phyloP scores from a whole-genome alignment of 176 grass and related monocot species.

The Aechmea fasciata region DNA sequence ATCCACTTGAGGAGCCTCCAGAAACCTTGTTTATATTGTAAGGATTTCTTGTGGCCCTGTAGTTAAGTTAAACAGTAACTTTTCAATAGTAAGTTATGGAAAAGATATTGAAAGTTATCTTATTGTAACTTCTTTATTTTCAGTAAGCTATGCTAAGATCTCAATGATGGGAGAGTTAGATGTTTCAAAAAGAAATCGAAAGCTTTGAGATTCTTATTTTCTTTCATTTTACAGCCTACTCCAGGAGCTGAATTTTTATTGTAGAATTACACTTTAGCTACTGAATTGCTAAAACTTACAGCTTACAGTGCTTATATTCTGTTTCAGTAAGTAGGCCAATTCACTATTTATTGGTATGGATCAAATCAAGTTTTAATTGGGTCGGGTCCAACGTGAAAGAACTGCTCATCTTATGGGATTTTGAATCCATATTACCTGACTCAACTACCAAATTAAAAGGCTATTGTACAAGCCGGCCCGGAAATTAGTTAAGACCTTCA shows the following conservation, averaged over 20 bases:
- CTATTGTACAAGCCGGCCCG: neutral
- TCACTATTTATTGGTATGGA: no score
- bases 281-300: neutral
- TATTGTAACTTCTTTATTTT: no score
- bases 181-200: no score
- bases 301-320: neutral
- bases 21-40: slow-evolving; percentile 50
- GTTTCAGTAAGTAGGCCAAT: neutral
- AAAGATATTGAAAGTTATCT: no score
- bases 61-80: neutral
- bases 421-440: no score
- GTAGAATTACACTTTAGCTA: neutral
- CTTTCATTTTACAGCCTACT: neutral
- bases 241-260: neutral
- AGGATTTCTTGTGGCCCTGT: slow-evolving; percentile 72
- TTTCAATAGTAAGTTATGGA: no score
- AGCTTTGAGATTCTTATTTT: neutral
- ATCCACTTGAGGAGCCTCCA: slow-evolving; percentile 76
- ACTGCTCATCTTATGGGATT: no score
- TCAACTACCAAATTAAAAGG: no score
- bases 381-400: no score
- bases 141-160: no score
- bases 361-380: no score
- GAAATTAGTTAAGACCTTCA: neutral
- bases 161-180: no score